A percentile compares a stretch with the other conserved stretches of the same genome.
These are phyloP conservation scores for Metschnikowia lochheadii DNA, from an alignment of 805 yeast species.

Conservation along the genomic window DNA sequence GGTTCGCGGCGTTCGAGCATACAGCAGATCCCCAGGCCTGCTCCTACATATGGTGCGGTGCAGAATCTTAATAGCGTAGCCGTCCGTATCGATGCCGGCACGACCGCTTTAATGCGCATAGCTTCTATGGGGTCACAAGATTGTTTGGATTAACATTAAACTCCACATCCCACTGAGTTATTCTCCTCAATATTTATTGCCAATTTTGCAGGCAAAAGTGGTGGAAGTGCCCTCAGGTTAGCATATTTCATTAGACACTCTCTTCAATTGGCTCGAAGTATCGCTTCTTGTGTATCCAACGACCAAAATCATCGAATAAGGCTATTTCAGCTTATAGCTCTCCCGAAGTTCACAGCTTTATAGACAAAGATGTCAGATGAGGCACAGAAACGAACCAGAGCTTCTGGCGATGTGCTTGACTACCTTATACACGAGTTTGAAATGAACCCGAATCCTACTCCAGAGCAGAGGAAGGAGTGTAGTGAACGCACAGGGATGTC, in stretches of 20 bases:
- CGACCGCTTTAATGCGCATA: constrained; percentile 4
- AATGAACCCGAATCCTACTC: constrained; percentile 69
- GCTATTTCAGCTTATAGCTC: not conserved
- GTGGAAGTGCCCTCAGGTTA: not conserved
- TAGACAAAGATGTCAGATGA: constrained; percentile 18
- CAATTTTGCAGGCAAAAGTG: constrained; percentile 1
- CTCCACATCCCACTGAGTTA: not conserved
- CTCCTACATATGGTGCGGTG: not conserved
- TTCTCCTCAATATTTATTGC: not conserved
- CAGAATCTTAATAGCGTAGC: not conserved
- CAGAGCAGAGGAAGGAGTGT: constrained; percentile 64
- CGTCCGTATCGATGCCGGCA: not conserved
- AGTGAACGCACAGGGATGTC: constrained; percentile 75
- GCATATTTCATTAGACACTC: not conserved
- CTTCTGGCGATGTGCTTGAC: constrained; percentile 76
- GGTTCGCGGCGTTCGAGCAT: constrained; percentile 2
- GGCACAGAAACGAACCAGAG: constrained; percentile 54
- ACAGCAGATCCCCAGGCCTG: not conserved
- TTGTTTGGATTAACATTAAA: not conserved
- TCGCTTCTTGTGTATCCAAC: not conserved
- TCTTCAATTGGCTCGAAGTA: not conserved
- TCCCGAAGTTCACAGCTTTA: not conserved
- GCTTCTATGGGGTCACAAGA: constrained; percentile 3
- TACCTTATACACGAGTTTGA: constrained; percentile 65
- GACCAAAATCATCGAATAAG: not conserved